phyloP scores from a whole-genome alignment of 2,329 filamentous ascomycete species.

The Arthroderma sp. region DNA sequence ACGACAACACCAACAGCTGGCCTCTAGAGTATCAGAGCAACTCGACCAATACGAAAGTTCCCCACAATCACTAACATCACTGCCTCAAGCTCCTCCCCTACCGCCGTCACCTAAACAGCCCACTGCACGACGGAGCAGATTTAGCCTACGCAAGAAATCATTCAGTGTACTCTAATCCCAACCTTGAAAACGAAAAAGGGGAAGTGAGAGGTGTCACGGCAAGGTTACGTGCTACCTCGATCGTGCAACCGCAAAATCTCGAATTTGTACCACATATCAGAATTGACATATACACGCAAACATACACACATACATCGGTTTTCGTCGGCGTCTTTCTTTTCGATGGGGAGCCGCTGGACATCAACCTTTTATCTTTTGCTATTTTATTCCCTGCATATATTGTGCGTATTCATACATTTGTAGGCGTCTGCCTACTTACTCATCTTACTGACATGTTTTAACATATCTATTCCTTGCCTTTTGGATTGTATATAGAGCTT shows the following conservation, averaged over 20 bases:
- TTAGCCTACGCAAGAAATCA: conserved; percentile 35
- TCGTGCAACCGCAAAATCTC: background rate
- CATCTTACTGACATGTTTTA: background rate
- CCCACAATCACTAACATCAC: background rate
- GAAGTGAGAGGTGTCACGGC: background rate
- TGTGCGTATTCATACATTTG: background rate
- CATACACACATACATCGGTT: conserved; percentile 1
- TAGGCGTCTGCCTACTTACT: background rate
- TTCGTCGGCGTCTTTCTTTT: background rate
- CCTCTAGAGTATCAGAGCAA: background rate
- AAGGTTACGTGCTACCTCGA: background rate
- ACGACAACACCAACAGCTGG: background rate
- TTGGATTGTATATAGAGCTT: conserved; percentile 2
- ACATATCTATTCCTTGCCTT: background rate
- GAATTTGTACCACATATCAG: conserved; percentile 1
- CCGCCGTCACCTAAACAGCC: conserved; percentile 2
- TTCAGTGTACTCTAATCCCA: conserved; percentile 28
- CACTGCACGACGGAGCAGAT: conserved; percentile 27
- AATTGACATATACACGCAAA: background rate
- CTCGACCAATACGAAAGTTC: background rate
- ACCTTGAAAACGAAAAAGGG: background rate
- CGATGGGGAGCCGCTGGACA: background rate
- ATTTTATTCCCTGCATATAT: background rate
- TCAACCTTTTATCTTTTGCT: background rate
- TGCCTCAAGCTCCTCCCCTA: background rate